phyloP scores from a whole-genome alignment of 2,329 filamentous ascomycete species.

The Sclerotinia nivalis region DNA sequence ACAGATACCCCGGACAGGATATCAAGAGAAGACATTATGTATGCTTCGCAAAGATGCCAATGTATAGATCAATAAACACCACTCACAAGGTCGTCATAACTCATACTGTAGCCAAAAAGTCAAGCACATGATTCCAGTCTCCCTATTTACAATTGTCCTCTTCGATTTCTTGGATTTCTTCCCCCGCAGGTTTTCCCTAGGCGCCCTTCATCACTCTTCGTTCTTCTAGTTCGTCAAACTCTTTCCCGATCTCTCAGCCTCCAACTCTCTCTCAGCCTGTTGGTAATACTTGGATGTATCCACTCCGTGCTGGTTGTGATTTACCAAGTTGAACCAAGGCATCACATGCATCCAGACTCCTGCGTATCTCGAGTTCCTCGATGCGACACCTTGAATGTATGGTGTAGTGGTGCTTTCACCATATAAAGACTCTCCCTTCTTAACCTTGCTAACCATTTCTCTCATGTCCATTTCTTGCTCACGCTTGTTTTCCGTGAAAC shows the following conservation, averaged over 20 bases:
- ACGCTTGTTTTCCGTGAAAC: constrained; percentile 86
- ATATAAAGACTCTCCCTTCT: constrained; percentile 86
- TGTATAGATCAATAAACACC: background rate
- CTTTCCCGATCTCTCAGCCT: constrained; percentile 63
- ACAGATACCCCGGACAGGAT: background rate
- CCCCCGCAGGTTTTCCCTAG: constrained; percentile 14
- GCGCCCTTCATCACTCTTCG: background rate
- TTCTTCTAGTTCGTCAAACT: constrained; percentile 14
- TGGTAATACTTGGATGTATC: constrained; percentile 98
- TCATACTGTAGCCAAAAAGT: background rate
- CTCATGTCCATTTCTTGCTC: constrained; percentile 96
- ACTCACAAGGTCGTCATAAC: constrained; percentile 2
- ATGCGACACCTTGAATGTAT: constrained; percentile 91
- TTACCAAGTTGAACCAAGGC: constrained; percentile 98
- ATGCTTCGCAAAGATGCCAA: background rate
- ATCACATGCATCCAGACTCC: constrained; percentile 80
- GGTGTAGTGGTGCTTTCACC: constrained; percentile 75
- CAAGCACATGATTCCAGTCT: constrained; percentile 16
- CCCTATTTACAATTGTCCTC: constrained; percentile 22
- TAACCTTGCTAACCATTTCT: constrained; percentile 97
- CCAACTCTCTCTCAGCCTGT: constrained; percentile 90
- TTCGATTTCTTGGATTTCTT: constrained; percentile 3
- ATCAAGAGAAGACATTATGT: background rate
- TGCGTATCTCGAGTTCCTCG: constrained; percentile 89
- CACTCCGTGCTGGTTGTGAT: constrained; percentile 90